phyloP scores from a whole-genome alignment of 352 stramenopile genomes.

The Aphanomyces cochlioides region DNA sequence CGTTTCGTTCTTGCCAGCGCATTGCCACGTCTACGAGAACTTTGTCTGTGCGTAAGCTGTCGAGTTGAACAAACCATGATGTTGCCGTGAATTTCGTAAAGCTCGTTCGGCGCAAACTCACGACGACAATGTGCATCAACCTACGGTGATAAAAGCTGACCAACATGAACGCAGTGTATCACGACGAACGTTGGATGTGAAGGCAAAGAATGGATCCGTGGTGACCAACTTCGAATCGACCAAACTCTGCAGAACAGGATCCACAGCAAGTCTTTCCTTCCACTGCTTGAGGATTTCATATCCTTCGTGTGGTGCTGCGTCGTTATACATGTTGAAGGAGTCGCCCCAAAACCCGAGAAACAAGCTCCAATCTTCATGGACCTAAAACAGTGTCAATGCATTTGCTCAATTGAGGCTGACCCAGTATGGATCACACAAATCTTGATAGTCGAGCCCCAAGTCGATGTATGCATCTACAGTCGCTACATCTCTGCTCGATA shows the following conservation, averaged over 20 bases:
- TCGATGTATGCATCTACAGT: constrained; percentile 73
- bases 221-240: constrained; percentile 36
- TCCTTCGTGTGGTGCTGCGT: constrained; percentile 70
- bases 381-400: constrained; percentile 31
- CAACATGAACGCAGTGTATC: neutral
- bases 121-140: constrained; percentile 85
- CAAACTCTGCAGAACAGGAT: constrained; percentile 14
- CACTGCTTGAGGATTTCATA: constrained; percentile 65
- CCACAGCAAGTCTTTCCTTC: constrained; percentile 34
- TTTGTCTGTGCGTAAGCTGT: neutral
- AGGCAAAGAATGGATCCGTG: constrained; percentile 83
- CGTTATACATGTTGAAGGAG: constrained; percentile 84
- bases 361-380: constrained; percentile 67
- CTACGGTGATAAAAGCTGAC: constrained; percentile 33
- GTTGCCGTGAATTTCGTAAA: constrained; percentile 87
- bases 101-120: constrained; percentile 62
- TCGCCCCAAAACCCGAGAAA: constrained; percentile 92
- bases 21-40: constrained; percentile 43
- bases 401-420: constrained; percentile 28
- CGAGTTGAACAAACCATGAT: constrained; percentile 67
- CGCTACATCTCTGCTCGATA: constrained; percentile 66
- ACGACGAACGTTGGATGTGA: constrained; percentile 85
- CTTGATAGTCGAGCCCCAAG: constrained; percentile 81
- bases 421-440: constrained; percentile 85
- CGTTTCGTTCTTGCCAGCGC: constrained; percentile 38